Base-by-base conservation (phyloP, 2,329 filamentous ascomycete genomes). In the Kalmusia sp. region DNA sequence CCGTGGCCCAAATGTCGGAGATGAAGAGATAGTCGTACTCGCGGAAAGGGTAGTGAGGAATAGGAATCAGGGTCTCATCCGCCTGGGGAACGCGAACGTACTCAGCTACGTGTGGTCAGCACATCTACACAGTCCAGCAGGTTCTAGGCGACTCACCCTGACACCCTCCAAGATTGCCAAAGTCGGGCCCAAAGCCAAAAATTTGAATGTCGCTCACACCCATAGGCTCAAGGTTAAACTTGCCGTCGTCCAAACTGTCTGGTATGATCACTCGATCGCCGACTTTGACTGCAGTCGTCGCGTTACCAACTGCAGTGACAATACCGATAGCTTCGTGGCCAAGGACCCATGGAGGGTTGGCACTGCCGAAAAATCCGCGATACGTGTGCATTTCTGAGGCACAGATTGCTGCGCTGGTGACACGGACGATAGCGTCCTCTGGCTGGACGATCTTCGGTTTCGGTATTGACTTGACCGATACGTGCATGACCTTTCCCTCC, bases 281-380 rank as follows among this genome's bases (percentile, higher is more conserved):
- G 37, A 89, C 82, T 71, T 91, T 86, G 69, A 96, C 83, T 63
- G 79, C 76, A 24, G 81, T 89, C 53, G 96, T 91, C 25, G 89
- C 90, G 24, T 90, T 84, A 74, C 92, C 89, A 46, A 88, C 87
- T 12, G 91, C 89, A 57, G 96, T 82, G 48, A 96, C 76, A 22
- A 80, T 86, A 54, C 93, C 93, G 6, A 92, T 89, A 33, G 90
- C 93, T 78, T 96, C 93, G 79, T 97, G 93, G 60, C 93, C 93
- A 14, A 96, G 72, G 91, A 87, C 66, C 83, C 89, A 60, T 83
- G 83, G 45, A 96, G 92, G 61, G 96, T 87, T 91, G 96, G 40
- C 6, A 11, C 44, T 96, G 61, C 92, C 92, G 17, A 92, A 92
- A 71, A 96, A 96, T 77, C 72, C 62, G 21, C 45, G 63, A 39